These are phyloP conservation scores for Puccinellia tenuiflora DNA, from an alignment of 176 grass and related monocot species.

Conservation along the genomic window DNA sequence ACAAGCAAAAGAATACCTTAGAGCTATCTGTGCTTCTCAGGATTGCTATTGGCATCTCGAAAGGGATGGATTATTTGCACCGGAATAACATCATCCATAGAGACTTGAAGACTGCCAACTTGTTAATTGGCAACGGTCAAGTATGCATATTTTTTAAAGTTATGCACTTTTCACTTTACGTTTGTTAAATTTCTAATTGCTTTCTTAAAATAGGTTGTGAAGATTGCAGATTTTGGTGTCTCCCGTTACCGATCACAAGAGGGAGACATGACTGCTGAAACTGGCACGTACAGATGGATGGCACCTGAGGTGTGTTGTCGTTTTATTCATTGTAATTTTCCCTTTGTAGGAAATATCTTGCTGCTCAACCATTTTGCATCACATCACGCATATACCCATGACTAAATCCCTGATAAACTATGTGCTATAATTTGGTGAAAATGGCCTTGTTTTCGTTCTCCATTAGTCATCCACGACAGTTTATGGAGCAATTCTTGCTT, in stretches of 20 bases:
- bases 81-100: constrained; percentile 89
- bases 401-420: neutral
- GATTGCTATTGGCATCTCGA: constrained; percentile 79
- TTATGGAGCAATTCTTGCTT: neutral
- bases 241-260: constrained; percentile 56
- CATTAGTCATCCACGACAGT: neutral
- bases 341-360: neutral
- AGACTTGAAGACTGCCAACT: constrained; percentile 90
- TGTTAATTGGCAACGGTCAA: constrained; percentile 63
- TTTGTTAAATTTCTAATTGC: constrained; percentile 21
- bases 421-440: neutral
- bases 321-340: neutral
- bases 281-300: constrained; percentile 99
- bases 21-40: constrained; percentile 61
- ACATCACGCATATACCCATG: neutral
- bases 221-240: constrained; percentile 96
- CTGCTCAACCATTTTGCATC: neutral
- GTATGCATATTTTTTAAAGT: constrained; percentile 34
- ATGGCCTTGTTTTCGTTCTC: neutral
- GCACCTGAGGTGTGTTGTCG: constrained; percentile 76
- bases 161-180: neutral
- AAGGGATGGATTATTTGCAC: constrained; percentile 94
- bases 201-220: constrained; percentile 64
- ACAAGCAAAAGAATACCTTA: constrained; percentile 57
- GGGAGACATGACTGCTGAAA: constrained; percentile 96